Evolutionary conservation across 257 asterid genomes (phyloP), one percentile per base, ranked within the genome.

Genomic region (Primulina tabacum): DNA sequence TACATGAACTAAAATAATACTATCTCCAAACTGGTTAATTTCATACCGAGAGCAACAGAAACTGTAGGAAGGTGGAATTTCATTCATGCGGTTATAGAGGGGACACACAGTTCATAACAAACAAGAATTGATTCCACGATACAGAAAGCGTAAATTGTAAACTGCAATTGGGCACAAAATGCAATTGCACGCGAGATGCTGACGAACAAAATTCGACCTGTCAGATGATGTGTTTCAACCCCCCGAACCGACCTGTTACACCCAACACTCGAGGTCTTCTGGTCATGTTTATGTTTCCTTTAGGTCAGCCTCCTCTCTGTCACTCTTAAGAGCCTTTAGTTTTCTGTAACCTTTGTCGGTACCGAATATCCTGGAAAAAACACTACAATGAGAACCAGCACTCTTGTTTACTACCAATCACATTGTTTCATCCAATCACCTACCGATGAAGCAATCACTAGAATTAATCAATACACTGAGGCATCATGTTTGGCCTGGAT

Each of bases 271-370:
- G 67, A 55, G 26, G 53, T 29, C 10, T 7, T 4, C 24, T 69
- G 18, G 17, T 71, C 65, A 68, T 78, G 30, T 57, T 65, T 77
- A 86, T 74, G 69, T 74, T 60, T 82, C 87, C 82, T 88, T 88
- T 67, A 66, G 38, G 47, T 34, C 69, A 1, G 74, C 71, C 71
- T 77, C 92, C 16, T 77, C 81, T 77, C 81, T 87, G 38, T 60
- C 76, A 20, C 83, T 76, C 87, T 88, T 86, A 73, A 90, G 82
- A 56, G 77, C 95, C 82, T 86, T 88, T 87, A 90, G 76, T 83
- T 87, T 93, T 80, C 97, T 81, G 74, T 87, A 93, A 60, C 98
- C 97, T 71, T 80, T 78, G 73, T 93, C 98, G 2, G 97, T 90
- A 53, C 97, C 96, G 64, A 90, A 93, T 81, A 93, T 81, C 96